Evolutionary conservation across 129 eudicot genomes (phyloP).

Genomic region (Kitagawia praeruptora): DNA sequence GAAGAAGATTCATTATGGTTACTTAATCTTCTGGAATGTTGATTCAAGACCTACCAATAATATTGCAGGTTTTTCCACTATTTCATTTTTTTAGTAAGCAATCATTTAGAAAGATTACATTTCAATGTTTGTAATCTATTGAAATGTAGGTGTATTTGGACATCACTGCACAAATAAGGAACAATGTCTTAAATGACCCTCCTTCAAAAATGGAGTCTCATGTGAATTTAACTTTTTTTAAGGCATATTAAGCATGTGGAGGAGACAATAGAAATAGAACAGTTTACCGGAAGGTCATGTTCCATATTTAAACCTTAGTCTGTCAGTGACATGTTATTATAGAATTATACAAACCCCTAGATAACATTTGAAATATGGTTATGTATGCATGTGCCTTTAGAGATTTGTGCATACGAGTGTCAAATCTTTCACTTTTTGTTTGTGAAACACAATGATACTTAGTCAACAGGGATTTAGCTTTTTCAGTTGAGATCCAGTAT

Average conservation of each 20-base stretch:
- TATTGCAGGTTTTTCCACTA: background rate
- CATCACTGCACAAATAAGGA: background rate
- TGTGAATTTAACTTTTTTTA: background rate
- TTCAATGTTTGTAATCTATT: background rate
- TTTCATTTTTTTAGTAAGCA: background rate
- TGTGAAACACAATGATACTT: background rate
- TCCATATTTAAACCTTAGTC: background rate
- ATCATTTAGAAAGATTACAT: background rate
- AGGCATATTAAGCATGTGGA: background rate
- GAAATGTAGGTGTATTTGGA: background rate
- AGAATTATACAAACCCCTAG: background rate
- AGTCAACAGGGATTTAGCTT: slow-evolving; percentile 10
- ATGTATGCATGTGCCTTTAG: background rate
- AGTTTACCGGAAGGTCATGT: background rate
- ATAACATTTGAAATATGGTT: background rate
- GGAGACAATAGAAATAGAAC: background rate
- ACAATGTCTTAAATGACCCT: background rate
- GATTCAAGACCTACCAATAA: background rate
- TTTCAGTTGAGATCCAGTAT: no score
- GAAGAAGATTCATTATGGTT: no score
- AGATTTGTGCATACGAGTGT: background rate
- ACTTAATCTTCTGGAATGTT: background rate
- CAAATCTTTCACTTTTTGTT: slow-evolving; percentile 8
- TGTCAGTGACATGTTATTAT: background rate
- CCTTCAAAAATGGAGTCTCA: background rate